phyloP scores from a whole-genome alignment of 2,329 filamentous ascomycete genomes.

The Penicillium sp. region DNA sequence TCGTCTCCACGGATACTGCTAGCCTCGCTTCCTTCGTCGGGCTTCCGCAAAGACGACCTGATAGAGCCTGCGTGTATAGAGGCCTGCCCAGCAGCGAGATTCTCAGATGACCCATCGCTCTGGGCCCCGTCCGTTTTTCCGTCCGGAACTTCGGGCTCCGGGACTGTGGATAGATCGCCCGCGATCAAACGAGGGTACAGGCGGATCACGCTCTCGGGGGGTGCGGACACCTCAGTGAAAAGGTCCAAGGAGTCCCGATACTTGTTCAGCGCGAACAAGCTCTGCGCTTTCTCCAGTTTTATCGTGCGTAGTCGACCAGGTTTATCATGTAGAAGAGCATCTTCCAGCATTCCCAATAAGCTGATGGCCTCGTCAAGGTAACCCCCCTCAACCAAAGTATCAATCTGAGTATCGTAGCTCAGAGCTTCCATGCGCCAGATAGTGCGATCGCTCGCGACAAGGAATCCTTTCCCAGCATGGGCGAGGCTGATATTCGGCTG shows the following conservation, averaged over 20 bases:
- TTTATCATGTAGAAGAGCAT: slow-evolving; percentile 83
- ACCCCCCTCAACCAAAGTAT: slow-evolving; percentile 69
- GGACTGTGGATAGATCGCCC: slow-evolving; percentile 67
- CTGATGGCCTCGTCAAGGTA: slow-evolving; percentile 90
- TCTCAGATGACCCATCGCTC: slow-evolving; percentile 29
- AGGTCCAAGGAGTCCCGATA: slow-evolving; percentile 84
- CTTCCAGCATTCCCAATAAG: slow-evolving; percentile 82
- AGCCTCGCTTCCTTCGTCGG: slow-evolving; percentile 40
- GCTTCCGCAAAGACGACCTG: slow-evolving; percentile 37
- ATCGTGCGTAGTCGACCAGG: slow-evolving; percentile 73
- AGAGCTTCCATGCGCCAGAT: slow-evolving; percentile 96
- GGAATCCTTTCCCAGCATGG: slow-evolving; percentile 91
- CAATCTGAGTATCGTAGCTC: slow-evolving; percentile 84
- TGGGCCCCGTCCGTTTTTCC: slow-evolving; percentile 32
- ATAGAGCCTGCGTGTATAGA: slow-evolving; percentile 38
- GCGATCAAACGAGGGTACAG: slow-evolving; percentile 81
- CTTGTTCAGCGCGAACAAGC: slow-evolving; percentile 74
- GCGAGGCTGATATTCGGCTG: slow-evolving; percentile 91
- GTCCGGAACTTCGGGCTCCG: slow-evolving; percentile 43
- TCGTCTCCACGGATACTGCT: slow-evolving; percentile 39
- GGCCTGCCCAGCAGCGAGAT: slow-evolving; percentile 23
- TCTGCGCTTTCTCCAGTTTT: slow-evolving; percentile 86
- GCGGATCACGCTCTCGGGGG: slow-evolving; percentile 80
- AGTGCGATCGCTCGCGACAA: slow-evolving; percentile 83
- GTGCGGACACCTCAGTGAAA: slow-evolving; percentile 84